Evolutionary conservation across 371 early-diverging fungal genomes (phyloP), one percentile per base, ranked within the genome.

Genomic region (Dinochytrium kinnereticum): DNA sequence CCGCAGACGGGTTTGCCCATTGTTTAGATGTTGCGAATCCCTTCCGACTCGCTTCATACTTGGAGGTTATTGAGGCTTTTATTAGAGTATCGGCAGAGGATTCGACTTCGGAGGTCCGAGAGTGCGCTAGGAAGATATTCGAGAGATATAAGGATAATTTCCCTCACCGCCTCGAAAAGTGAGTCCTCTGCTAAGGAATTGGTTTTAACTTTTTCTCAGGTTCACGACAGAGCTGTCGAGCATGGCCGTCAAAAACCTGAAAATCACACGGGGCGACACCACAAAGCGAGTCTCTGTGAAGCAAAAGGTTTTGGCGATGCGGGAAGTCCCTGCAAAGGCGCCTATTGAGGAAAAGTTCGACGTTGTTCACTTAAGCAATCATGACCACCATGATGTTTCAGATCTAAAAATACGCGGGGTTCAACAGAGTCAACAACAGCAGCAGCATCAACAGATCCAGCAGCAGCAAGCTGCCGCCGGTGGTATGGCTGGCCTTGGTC

Each of bases 41-140:
- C 36, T 15, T 13, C 34, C 31, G 61, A 7, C 34, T 61, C 5
- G 5, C 13, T 17, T 15, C 10, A 1, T 71, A 40, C 7, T 51
- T 49, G 2, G 77, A 74, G 10, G 0, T 71, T 1, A 51, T 84
- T 24, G 85, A 84, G 65, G 55, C 33, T 26, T 33, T 57, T 31
- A 74, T 84, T 13, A 33, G 64, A 30, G 61, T 26, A 17, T 73
- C 53, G 26, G 69, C 72, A 1, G 71, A 72, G 10, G 85, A 82
- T 67, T 64, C 76, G 0, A 69, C 71, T 10, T 24, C 73, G 0
- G 80, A 78, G 68, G 81, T 82, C 24, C 40, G 84, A 33, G 77
- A 74, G 24, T 40, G 71, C 19, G 69, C 82, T 0, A 59, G 78
- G 31, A n/a, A 17, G 24, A 28, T 65, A 13, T 80, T 81, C 71